A percentile compares a stretch with the other conserved stretches of the same genome.
Conservation (phyloP, 345 rosid species). For the Hevea brasiliensis region DNA sequence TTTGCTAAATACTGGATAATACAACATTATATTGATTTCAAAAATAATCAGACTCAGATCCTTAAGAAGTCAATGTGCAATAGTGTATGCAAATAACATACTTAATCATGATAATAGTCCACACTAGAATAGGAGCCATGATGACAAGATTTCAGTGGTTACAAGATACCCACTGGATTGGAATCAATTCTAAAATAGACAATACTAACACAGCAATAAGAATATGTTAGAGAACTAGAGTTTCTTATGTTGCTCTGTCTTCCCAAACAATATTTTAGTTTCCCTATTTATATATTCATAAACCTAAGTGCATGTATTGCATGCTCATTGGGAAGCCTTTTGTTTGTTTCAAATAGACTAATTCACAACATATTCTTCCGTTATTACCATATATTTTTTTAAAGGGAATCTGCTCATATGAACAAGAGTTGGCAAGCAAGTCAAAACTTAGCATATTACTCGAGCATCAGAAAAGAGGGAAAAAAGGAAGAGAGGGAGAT, state of each 20-base stretch:
- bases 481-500: neutral
- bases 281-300: neutral
- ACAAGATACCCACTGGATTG: neutral
- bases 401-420: neutral
- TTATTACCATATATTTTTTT: neutral
- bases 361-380: neutral
- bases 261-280: neutral
- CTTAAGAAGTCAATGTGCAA: neutral
- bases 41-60: neutral
- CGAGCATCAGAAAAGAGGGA: neutral
- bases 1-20: neutral
- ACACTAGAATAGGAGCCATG: neutral
- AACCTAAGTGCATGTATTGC: neutral
- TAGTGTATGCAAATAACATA: too few species aligned
- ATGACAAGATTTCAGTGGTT: neutral
- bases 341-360: slow-evolving; percentile 7
- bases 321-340: neutral
- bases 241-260: neutral
- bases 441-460: neutral
- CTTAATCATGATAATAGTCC: slow-evolving; percentile 3
- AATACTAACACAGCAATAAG: neutral
- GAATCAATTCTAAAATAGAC: neutral
- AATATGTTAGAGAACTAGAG: neutral
- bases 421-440: neutral
- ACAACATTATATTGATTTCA: neutral